Conservation (phyloP, 352 stramenopile genomes). For the Phytophthora agathidicida region DNA sequence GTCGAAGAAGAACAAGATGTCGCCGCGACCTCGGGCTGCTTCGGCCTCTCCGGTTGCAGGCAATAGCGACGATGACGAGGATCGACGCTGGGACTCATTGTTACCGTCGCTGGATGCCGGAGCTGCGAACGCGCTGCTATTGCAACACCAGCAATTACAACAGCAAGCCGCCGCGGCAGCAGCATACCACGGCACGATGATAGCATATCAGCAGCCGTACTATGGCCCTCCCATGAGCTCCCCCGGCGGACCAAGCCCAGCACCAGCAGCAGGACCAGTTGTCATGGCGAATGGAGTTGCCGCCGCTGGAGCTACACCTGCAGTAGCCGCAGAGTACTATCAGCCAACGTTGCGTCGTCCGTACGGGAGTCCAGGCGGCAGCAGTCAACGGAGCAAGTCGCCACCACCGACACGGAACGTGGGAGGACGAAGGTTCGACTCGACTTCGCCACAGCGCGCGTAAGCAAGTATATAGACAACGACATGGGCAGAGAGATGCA, state of each 20-base stretch:
- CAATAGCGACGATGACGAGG: conserved; percentile 37
- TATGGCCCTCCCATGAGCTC: conserved; percentile 19
- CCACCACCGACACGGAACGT: conserved; percentile 16
- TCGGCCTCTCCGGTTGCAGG: conserved; percentile 12
- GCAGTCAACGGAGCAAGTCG: conserved; percentile 31
- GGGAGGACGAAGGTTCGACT: conserved; percentile 13
- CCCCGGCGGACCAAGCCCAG: background rate
- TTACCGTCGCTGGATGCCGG: conserved; percentile 34
- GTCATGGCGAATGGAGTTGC: conserved; percentile 22
- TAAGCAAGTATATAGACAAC: conserved; percentile 37
- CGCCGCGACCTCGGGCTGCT: conserved; percentile 19
- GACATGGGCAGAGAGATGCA: conserved; percentile 22
- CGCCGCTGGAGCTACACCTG: conserved; percentile 1
- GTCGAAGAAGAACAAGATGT: conserved; percentile 25
- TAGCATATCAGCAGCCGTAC: conserved; percentile 42
- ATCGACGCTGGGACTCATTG: conserved; percentile 44
- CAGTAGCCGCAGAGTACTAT: conserved; percentile 18
- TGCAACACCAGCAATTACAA: conserved; percentile 45
- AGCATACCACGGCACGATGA: conserved; percentile 36
- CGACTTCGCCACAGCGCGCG: conserved; percentile 25
- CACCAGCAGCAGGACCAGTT: conserved; percentile 5
- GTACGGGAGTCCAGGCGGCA: conserved; percentile 27
- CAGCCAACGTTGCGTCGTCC: conserved; percentile 17
- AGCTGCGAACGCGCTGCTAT: conserved; percentile 31
- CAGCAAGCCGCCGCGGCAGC: conserved; percentile 33